Conservation (phyloP, 768 basidiomycete genomes). For the Boletus subparvulus region DNA sequence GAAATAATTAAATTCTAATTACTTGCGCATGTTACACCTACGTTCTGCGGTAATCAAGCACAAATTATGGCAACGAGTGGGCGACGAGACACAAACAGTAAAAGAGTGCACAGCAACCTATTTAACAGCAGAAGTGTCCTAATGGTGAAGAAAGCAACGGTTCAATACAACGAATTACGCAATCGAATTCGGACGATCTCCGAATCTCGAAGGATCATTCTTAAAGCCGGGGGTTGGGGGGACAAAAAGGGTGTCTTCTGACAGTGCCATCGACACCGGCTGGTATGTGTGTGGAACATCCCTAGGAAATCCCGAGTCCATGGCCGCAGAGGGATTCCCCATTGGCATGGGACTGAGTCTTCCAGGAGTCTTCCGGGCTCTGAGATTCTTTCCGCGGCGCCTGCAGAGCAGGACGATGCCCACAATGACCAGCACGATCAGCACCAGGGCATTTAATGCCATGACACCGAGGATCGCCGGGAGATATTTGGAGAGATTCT, state of each 20-base stretch:
- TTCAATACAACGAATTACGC: slow-evolving; percentile 28
- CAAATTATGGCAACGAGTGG: slow-evolving; percentile 2
- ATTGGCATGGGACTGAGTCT: slow-evolving; percentile 59
- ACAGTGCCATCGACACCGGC: slow-evolving; percentile 59
- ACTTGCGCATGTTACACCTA: slow-evolving; percentile 1
- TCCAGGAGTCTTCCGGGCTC: slow-evolving; percentile 40
- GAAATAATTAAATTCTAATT: slow-evolving; percentile 14
- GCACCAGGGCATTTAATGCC: slow-evolving; percentile 72
- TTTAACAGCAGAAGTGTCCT: not conserved
- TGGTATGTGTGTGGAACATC: slow-evolving; percentile 55
- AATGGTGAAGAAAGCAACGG: not conserved
- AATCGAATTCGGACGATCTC: slow-evolving; percentile 43
- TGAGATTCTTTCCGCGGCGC: slow-evolving; percentile 39
- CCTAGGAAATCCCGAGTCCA: slow-evolving; percentile 40
- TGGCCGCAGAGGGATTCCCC: slow-evolving; percentile 35
- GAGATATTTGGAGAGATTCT: slow-evolving; percentile 61
- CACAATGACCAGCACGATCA: slow-evolving; percentile 54
- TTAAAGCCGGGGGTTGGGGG: slow-evolving; percentile 64
- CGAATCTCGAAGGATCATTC: slow-evolving; percentile 27
- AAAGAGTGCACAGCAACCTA: slow-evolving; percentile 4
- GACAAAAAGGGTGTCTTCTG: slow-evolving; percentile 46
- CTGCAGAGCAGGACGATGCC: slow-evolving; percentile 57
- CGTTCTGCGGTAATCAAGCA: not conserved
- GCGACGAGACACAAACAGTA: not conserved
- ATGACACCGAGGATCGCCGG: slow-evolving; percentile 76